phyloP scores from a whole-genome alignment of 2,329 filamentous ascomycete species.

The Fusarium palustre region DNA sequence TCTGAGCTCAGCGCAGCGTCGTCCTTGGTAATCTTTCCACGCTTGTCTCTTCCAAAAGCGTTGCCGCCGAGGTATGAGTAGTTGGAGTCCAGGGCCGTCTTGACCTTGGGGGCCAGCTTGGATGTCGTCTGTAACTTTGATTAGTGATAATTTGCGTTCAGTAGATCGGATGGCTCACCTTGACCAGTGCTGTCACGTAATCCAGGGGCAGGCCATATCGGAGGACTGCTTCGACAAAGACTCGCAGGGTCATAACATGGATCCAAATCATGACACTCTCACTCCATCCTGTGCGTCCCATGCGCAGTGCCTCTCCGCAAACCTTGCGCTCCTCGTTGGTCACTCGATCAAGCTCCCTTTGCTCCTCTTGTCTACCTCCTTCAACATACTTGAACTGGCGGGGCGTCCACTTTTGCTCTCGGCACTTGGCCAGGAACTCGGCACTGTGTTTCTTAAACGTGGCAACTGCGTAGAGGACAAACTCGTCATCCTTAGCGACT shows the following conservation, averaged over 20 bases:
- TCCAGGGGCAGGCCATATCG: slow-evolving; percentile 92
- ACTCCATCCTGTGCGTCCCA: slow-evolving; percentile 92
- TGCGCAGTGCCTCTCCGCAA: slow-evolving; percentile 89
- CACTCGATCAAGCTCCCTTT: slow-evolving; percentile 84
- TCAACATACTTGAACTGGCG: slow-evolving; percentile 94
- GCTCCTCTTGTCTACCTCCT: slow-evolving; percentile 89
- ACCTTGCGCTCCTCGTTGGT: slow-evolving; percentile 88
- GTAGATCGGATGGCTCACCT: slow-evolving; percentile 70
- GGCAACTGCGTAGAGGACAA: slow-evolving; percentile 86
- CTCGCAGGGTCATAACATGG: slow-evolving; percentile 88
- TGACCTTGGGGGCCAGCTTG: slow-evolving; percentile 85
- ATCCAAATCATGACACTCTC: slow-evolving; percentile 97
- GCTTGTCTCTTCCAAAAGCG: slow-evolving; percentile 93
- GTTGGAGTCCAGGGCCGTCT: slow-evolving; percentile 80
- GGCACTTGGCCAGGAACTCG: slow-evolving; percentile 91
- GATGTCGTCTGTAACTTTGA: slow-evolving; percentile 72
- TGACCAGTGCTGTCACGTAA: slow-evolving; percentile 85
- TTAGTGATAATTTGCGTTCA: slow-evolving; percentile 26
- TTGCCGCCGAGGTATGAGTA: slow-evolving; percentile 96
- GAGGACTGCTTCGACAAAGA: slow-evolving; percentile 98
- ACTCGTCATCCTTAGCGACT: slow-evolving; percentile 89
- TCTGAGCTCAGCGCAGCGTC: slow-evolving; percentile 83
- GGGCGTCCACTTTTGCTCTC: slow-evolving; percentile 94
- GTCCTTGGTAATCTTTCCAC: slow-evolving; percentile 90
- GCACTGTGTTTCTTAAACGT: slow-evolving; percentile 90